Evolutionary conservation across 208 protist genomes (phyloP).

Genomic region (Acanthamoeba quina): DNA sequence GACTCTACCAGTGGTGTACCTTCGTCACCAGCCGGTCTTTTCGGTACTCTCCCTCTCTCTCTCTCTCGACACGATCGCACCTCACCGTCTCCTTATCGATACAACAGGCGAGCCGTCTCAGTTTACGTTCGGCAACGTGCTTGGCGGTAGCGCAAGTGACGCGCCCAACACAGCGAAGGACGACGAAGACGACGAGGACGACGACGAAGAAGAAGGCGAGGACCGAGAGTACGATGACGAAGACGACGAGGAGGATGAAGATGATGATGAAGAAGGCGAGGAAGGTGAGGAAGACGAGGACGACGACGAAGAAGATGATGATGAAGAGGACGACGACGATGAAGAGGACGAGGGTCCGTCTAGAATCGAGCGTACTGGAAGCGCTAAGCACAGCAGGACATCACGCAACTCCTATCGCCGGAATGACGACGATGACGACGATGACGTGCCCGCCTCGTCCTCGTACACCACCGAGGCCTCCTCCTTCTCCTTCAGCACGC

Average conservation of each 20-base stretch:
- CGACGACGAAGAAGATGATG: background rate
- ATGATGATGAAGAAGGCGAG: background rate
- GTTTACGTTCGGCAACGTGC: background rate
- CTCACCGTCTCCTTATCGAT: background rate
- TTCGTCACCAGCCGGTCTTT: background rate
- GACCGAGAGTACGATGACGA: background rate
- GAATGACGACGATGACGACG: background rate
- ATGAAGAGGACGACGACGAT: background rate
- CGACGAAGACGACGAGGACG: background rate
- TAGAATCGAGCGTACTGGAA: background rate
- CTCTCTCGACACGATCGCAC: background rate
- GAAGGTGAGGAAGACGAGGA: background rate
- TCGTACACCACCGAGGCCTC: background rate
- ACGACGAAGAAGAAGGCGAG: background rate
- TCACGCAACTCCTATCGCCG: background rate
- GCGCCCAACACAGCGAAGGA: background rate
- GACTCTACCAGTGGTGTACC: background rate
- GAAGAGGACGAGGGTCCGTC: slow-evolving; percentile 18
- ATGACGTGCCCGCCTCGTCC: background rate
- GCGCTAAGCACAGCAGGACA: slow-evolving; percentile 16
- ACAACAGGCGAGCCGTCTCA: background rate
- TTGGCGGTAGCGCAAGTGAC: background rate
- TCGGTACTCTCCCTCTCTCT: background rate
- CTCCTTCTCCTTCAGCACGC: slow-evolving; percentile 1
- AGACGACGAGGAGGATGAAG: background rate